These are phyloP conservation scores for Fagus crenata DNA, from an alignment of 306 rosid species.

Conservation along the genomic window DNA sequence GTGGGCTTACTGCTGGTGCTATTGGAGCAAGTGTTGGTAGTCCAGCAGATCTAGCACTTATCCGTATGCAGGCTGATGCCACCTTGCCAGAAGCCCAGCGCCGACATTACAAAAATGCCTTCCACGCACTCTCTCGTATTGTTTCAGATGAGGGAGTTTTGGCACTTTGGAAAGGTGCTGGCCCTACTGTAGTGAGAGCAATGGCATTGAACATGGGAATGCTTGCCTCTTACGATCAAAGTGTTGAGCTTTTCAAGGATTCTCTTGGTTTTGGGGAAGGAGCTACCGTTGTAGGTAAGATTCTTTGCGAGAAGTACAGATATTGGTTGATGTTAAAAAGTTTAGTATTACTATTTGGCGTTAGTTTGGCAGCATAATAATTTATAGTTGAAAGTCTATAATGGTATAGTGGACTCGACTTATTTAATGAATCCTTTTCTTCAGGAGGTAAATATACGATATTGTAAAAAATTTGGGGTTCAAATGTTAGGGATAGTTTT, in stretches of 20 bases:
- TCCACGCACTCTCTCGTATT: slow-evolving; percentile 92
- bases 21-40: slow-evolving; percentile 92
- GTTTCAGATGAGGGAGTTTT: slow-evolving; percentile 81
- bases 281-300: slow-evolving; percentile 69
- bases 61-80: slow-evolving; percentile 99
- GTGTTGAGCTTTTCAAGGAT: slow-evolving; percentile 94
- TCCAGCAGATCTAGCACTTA: slow-evolving; percentile 96
- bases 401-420: background rate
- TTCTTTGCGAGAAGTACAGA: background rate
- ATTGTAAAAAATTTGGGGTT: background rate
- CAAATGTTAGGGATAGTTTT: background rate
- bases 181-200: slow-evolving; percentile 97
- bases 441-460: background rate
- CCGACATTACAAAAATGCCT: slow-evolving; percentile 85
- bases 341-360: background rate
- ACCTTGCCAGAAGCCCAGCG: slow-evolving; percentile 90
- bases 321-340: background rate
- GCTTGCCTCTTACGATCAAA: slow-evolving; percentile 98
- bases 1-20: slow-evolving; percentile 99
- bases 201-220: slow-evolving; percentile 99
- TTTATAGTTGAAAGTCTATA: background rate
- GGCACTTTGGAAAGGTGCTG: slow-evolving; percentile 99
- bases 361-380: background rate
- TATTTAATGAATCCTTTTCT: background rate
- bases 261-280: slow-evolving; percentile 78